phyloP scores from a whole-genome alignment of 352 stramenopile species.

The Pythium coloratum region DNA sequence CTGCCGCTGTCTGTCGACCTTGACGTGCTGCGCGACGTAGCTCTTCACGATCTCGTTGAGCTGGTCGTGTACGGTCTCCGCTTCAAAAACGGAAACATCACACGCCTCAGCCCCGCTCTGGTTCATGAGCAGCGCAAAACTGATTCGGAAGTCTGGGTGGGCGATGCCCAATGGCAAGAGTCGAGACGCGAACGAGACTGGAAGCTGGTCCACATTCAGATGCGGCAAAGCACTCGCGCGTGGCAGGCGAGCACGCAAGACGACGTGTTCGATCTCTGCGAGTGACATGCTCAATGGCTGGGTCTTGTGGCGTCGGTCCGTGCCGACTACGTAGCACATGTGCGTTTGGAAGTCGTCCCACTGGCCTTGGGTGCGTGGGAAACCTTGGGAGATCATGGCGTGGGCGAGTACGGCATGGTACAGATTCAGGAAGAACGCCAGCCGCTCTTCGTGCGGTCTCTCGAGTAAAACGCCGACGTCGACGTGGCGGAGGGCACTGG shows the following conservation, averaged over 20 bases:
- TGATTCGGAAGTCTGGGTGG: conserved; percentile 80
- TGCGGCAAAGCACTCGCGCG: conserved; percentile 47
- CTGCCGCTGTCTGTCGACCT: conserved; percentile 26
- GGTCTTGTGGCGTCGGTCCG: conserved; percentile 14
- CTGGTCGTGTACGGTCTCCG: conserved; percentile 61
- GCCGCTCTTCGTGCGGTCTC: conserved; percentile 58
- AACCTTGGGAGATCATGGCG: conserved; percentile 70
- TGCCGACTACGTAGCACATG: conserved; percentile 64
- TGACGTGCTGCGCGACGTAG: conserved; percentile 39
- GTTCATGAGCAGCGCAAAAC: conserved; percentile 69
- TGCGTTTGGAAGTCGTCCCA: conserved; percentile 59
- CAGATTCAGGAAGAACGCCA: conserved; percentile 81
- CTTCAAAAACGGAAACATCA: conserved; percentile 30
- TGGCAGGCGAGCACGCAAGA: conserved; percentile 60
- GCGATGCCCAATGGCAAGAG: conserved; percentile 40
- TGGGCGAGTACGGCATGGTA: conserved; percentile 77
- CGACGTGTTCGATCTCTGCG: conserved; percentile 75
- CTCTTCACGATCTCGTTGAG: conserved; percentile 54
- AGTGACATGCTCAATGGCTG: conserved; percentile 50
- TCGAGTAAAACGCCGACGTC: conserved; percentile 47
- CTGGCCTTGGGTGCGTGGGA: conserved; percentile 52
- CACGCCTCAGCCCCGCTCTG: conserved; percentile 24
- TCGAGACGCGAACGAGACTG: not conserved
- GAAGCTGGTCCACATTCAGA: conserved; percentile 21
- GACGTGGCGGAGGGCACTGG: conserved; percentile 53